Evolutionary conservation across 75 land plant species (phyloP), one percentile per base, ranked within the genome.

Genomic region (Selaginella moellendorffii): DNA sequence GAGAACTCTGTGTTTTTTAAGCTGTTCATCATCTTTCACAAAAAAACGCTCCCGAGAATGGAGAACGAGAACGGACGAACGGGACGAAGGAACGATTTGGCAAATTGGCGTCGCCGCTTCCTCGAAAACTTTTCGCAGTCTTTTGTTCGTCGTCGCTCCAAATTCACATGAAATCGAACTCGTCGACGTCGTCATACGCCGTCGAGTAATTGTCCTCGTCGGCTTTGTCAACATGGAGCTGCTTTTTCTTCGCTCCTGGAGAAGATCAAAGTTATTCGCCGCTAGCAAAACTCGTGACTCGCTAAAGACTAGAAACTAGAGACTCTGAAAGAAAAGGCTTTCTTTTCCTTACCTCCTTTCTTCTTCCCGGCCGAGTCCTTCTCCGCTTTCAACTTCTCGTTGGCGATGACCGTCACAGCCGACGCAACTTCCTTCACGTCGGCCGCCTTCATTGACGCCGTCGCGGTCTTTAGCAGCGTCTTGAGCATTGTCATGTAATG

Each of bases 381-480:
- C 69, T 92, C 97, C 22, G 82, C 82, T 75, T 88, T 92, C 26
- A 92, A 67, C 74, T 88, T 92, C 66, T 92, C 97, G 75, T 92
- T 92, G 42, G 97, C 86, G 75, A 85, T 81, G 36, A 91, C 96
- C 28, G 88, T 72, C 30, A 85, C 64, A 28, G 86, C 84, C 24
- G 97, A 88, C 52, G 97, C 77, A 12, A 92, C 65, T 17, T 88
- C 97, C 69, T 92, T 92, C 1, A 93, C 89, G 78, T 88, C 86
- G 9, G 87, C 79, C 29, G 87, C 97, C 68, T 92, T 92, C 63
- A 92, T 31, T 17, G 77, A 54, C 26, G 77, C 65, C 82, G 82
- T 85, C 5, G 97, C 78, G 54, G 83, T 74, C 70, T 86, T 73
- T 85, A 88, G 81, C n/a, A 88, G 81, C 1, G 80, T 73, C 74